Percentiles rank a stretch among this genome's conserved stretches.
These are phyloP conservation scores for Venturia effusa DNA, from an alignment of 2,329 filamentous ascomycete genomes.

Conservation along the genomic window DNA sequence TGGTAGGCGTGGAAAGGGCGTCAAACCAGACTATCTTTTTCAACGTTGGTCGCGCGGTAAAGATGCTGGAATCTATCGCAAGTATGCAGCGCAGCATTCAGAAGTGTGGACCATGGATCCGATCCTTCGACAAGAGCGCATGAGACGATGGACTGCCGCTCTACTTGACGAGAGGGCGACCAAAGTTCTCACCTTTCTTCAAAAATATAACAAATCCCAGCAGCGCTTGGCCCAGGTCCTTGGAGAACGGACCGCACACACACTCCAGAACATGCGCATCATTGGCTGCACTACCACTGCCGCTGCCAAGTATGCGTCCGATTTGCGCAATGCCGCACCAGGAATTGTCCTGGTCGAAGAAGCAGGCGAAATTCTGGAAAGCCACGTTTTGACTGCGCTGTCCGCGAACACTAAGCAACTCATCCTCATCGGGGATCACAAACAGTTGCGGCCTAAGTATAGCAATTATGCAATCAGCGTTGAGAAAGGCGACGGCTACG, in stretches of 20 bases:
- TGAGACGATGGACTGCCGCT: constrained; percentile 19
- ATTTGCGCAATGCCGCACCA: constrained; percentile 44
- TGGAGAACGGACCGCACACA: constrained; percentile 18
- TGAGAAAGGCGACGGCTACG: constrained; percentile 53
- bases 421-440: constrained; percentile 62
- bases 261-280: constrained; percentile 44
- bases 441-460: constrained; percentile 59
- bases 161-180: constrained; percentile 40
- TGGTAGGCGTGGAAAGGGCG: constrained; percentile 33
- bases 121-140: constrained; percentile 25
- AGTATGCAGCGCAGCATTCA: constrained; percentile 19
- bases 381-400: constrained; percentile 53
- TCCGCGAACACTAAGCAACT: constrained; percentile 47
- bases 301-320: constrained; percentile 49
- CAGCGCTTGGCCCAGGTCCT: constrained; percentile 25
- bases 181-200: constrained; percentile 28
- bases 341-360: constrained; percentile 59
- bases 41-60: constrained; percentile 41
- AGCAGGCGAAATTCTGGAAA: constrained; percentile 62
- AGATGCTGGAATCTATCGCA: constrained; percentile 34
- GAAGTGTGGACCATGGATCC: constrained; percentile 44
- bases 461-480: constrained; percentile 49
- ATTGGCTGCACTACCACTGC: constrained; percentile 63
- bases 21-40: constrained; percentile 41
- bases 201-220: constrained; percentile 33